Percentiles rank a stretch among this genome's conserved stretches.
These are phyloP conservation scores for Sechiopsis laciniata DNA, from an alignment of 306 rosid genomes.

Conservation along the genomic window DNA sequence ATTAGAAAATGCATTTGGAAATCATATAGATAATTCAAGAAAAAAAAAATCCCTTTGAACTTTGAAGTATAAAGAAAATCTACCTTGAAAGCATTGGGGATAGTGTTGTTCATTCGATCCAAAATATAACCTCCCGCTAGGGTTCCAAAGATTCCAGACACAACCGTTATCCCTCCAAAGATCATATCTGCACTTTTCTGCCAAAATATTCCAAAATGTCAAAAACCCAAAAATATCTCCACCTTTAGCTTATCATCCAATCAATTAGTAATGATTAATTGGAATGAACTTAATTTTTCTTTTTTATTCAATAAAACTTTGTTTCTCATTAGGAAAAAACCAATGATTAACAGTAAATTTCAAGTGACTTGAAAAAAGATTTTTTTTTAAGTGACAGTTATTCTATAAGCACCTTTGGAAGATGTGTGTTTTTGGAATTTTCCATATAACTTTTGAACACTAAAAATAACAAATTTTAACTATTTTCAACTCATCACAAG, in stretches of 20 bases:
- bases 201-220: slow-evolving; percentile 19
- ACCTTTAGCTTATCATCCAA: neutral
- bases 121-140: slow-evolving; percentile 63
- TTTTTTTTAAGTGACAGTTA: neutral
- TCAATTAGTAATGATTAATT: neutral
- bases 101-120: slow-evolving; percentile 51
- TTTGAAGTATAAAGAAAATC: slow-evolving; percentile 21
- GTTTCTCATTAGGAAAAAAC: neutral
- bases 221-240: slow-evolving; percentile 21
- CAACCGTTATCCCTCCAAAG: slow-evolving; percentile 74
- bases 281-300: neutral
- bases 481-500: neutral
- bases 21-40: neutral
- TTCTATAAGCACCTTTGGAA: neutral
- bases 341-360: neutral
- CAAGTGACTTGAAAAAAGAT: neutral
- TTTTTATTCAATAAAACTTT: neutral
- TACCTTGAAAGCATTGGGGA: slow-evolving; percentile 90
- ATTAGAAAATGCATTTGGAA: neutral
- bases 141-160: slow-evolving; percentile 71
- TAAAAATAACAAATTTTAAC: neutral
- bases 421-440: neutral
- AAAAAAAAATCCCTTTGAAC: neutral
- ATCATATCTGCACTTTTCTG: slow-evolving; percentile 72
- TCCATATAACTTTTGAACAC: neutral